phyloP scores from a whole-genome alignment of 2,329 filamentous ascomycete species.

The Pseudocercospora musae region DNA sequence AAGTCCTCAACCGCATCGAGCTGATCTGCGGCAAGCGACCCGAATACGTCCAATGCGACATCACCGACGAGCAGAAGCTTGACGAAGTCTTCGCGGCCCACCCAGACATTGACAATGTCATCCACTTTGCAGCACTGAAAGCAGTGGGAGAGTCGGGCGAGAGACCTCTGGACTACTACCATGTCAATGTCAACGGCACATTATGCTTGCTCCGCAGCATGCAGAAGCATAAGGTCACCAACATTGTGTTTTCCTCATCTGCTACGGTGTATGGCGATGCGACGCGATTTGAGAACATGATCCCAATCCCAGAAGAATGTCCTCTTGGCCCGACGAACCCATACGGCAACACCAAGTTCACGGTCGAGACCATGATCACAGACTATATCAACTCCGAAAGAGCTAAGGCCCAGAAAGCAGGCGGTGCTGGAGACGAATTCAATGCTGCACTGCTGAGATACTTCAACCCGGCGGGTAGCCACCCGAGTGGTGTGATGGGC shows the following conservation, averaged over 20 bases:
- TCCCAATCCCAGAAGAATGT: constrained; percentile 95
- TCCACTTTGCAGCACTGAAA: constrained; percentile 98
- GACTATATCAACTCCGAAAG: constrained; percentile 87
- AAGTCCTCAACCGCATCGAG: constrained; percentile 92
- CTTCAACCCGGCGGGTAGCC: constrained; percentile 95
- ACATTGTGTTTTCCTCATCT: constrained; percentile 98
- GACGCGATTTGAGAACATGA: constrained; percentile 95
- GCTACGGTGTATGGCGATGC: constrained; percentile 98
- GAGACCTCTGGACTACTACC: constrained; percentile 95
- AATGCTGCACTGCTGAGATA: constrained; percentile 92
- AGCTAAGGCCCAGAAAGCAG: constrained; percentile 74
- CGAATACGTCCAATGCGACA: constrained; percentile 77
- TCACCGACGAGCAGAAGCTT: constrained; percentile 79
- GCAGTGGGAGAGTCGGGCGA: constrained; percentile 93
- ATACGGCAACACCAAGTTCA: constrained; percentile 94
- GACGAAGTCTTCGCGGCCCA: constrained; percentile 85
- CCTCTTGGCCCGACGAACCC: constrained; percentile 95
- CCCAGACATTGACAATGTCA: constrained; percentile 94
- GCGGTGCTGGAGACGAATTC: constrained; percentile 75
- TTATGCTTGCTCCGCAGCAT: constrained; percentile 83
- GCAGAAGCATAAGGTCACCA: constrained; percentile 84
- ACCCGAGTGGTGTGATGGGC: constrained; percentile 95
- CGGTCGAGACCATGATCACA: constrained; percentile 86
- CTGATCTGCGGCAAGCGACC: constrained; percentile 86
- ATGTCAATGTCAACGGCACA: constrained; percentile 91